A percentile compares a stretch with the other conserved stretches of the same genome.
Evolutionary conservation across 768 basidiomycete species (phyloP).

Genomic region (Boletus fagicola): DNA sequence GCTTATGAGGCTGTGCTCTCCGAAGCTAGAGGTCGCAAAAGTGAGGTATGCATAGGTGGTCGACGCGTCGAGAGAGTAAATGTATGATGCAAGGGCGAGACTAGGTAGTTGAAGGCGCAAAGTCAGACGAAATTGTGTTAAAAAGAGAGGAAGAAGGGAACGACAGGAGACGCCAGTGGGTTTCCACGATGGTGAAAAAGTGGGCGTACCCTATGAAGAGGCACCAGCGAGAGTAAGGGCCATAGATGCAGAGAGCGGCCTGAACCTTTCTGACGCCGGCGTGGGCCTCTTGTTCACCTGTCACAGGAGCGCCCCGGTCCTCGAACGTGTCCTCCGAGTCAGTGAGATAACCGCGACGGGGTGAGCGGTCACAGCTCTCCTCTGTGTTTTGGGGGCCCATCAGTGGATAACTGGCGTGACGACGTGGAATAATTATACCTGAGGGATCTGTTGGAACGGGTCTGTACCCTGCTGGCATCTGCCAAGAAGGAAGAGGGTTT

Average conservation of each 20-base stretch:
- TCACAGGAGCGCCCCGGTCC: background rate
- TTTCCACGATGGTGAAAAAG: background rate
- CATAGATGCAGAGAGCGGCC: conserved; percentile 50
- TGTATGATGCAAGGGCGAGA: conserved; percentile 67
- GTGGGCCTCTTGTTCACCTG: conserved; percentile 29
- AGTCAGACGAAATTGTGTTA: background rate
- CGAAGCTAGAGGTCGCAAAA: conserved; percentile 54
- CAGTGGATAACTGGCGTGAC: background rate
- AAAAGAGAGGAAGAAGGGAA: background rate
- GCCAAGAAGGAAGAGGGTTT: background rate
- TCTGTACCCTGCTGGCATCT: conserved; percentile 21
- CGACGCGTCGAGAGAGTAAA: conserved; percentile 70
- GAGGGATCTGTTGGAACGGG: conserved; percentile 12
- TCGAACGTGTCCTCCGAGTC: background rate
- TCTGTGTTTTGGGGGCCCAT: conserved; percentile 7
- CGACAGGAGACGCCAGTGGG: background rate
- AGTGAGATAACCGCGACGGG: background rate
- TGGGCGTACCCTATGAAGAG: conserved; percentile 53
- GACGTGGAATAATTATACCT: conserved; percentile 8
- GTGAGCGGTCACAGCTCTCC: background rate
- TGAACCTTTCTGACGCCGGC: conserved; percentile 48
- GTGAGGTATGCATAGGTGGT: conserved; percentile 67
- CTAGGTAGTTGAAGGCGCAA: conserved; percentile 23
- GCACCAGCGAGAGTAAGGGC: conserved; percentile 55
- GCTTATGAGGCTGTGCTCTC: conserved; percentile 52